These are phyloP conservation scores for Monosporascus ibericus DNA, from an alignment of 2,329 filamentous ascomycete genomes.

Conservation along the genomic window DNA sequence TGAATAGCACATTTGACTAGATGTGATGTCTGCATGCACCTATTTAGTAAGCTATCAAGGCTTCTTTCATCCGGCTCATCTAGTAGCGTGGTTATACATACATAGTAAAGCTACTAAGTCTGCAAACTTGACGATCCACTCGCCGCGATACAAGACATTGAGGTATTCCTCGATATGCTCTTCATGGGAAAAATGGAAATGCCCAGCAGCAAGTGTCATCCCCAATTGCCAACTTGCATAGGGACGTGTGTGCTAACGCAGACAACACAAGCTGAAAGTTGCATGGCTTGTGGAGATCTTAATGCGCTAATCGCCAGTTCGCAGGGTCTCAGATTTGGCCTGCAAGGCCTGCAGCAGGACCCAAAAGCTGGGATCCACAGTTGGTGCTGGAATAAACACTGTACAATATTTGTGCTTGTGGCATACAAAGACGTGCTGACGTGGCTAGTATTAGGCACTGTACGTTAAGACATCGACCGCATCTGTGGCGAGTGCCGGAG, in stretches of 20 bases:
- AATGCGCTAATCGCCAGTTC: conserved; percentile 14
- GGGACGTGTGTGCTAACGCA: conserved; percentile 8
- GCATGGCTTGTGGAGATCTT: conserved; percentile 17
- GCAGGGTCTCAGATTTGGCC: conserved; percentile 11
- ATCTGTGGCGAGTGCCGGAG: conserved; percentile 17
- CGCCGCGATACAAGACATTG: too few species aligned
- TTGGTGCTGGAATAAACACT: not conserved
- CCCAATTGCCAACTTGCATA: not conserved
- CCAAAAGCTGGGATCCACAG: not conserved
- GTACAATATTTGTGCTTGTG: conserved; percentile 1
- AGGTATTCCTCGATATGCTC: too few species aligned
- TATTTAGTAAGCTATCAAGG: too few species aligned
- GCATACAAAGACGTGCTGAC: not conserved
- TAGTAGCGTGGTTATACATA: too few species aligned
- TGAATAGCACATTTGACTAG: too few species aligned
- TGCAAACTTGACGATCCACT: too few species aligned
- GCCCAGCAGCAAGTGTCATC: not conserved
- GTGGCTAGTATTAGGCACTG: not conserved
- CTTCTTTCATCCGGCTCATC: too few species aligned
- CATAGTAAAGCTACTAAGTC: too few species aligned
- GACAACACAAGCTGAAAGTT: conserved; percentile 25
- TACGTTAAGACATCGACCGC: not conserved
- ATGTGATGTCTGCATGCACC: too few species aligned
- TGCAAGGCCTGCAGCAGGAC: conserved; percentile 8
- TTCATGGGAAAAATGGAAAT: not conserved